Percentiles rank a stretch among this genome's conserved stretches.
phyloP scores from a whole-genome alignment of 1,284 basidiomycete species.

The Trametes versicolor region DNA sequence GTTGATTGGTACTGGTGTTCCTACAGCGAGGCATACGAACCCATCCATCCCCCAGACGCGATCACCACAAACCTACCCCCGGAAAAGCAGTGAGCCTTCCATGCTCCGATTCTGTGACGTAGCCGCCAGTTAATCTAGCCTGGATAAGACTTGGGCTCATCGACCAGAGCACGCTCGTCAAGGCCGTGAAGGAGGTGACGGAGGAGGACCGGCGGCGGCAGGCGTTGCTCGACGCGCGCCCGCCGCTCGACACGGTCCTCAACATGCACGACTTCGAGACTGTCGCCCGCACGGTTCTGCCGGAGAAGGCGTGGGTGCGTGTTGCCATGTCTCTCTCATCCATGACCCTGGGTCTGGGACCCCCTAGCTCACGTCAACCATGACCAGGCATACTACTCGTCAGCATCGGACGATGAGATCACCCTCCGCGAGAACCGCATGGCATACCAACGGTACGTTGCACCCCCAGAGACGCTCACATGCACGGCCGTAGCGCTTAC shows the following conservation, averaged over 20 bases:
- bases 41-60: conserved; percentile 71
- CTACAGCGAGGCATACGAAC: conserved; percentile 63
- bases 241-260: conserved; percentile 66
- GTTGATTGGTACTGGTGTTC: neutral
- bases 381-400: conserved; percentile 71
- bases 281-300: conserved; percentile 62
- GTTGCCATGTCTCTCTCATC: neutral
- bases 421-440: conserved; percentile 75
- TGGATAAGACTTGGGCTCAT: conserved; percentile 56
- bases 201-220: conserved; percentile 54
- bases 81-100: conserved; percentile 51
- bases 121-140: neutral
- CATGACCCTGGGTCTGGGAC: too few species aligned
- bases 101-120: neutral
- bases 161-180: conserved; percentile 55
- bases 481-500: neutral
- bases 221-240: conserved; percentile 52
- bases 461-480: neutral
- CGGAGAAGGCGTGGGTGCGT: conserved; percentile 54
- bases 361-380: neutral
- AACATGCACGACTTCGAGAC: conserved; percentile 81
- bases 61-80: conserved; percentile 68
- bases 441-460: conserved; percentile 64
- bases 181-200: conserved; percentile 56
- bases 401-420: conserved; percentile 73